Evolutionary conservation across 768 basidiomycete genomes (phyloP).

Genomic region (Goffeauzyma gilvescens): DNA sequence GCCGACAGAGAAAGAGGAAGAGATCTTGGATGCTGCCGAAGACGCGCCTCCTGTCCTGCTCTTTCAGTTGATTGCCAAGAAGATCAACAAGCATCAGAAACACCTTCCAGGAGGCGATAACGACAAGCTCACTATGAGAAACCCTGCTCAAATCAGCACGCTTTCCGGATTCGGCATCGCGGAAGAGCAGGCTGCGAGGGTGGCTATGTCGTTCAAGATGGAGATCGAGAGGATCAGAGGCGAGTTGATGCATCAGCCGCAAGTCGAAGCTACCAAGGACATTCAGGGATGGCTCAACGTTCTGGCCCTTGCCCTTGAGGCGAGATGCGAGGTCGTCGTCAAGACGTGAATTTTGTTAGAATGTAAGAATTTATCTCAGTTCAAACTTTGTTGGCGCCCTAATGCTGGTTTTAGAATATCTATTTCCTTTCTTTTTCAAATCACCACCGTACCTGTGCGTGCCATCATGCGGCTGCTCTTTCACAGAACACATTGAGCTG

Average conservation of each 20-base stretch:
- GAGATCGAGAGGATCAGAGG: constrained; percentile 23
- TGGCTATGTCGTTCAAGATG: constrained; percentile 21
- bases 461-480: too few relatives aligned
- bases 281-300: constrained; percentile 11
- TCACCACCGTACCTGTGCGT: too few relatives aligned
- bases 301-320: constrained; percentile 1
- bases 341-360: too few relatives aligned
- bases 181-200: constrained; percentile 24
- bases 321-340: constrained; percentile 1
- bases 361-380: too few relatives aligned
- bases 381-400: too few relatives aligned
- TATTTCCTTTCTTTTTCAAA: too few relatives aligned
- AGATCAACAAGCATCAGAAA: constrained; percentile 15
- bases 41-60: constrained; percentile 28
- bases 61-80: constrained; percentile 18
- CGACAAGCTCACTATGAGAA: neutral
- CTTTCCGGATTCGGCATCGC: constrained; percentile 23
- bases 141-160: neutral
- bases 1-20: constrained; percentile 20
- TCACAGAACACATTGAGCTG: too few relatives aligned
- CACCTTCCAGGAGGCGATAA: neutral
- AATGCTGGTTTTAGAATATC: too few relatives aligned
- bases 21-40: constrained; percentile 27
- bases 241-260: constrained; percentile 6
- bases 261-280: neutral